These are phyloP conservation scores for Pseudisothecium myosuroides DNA, from an alignment of 225 moss, liverwort and hornwort species.

Conservation along the genomic window DNA sequence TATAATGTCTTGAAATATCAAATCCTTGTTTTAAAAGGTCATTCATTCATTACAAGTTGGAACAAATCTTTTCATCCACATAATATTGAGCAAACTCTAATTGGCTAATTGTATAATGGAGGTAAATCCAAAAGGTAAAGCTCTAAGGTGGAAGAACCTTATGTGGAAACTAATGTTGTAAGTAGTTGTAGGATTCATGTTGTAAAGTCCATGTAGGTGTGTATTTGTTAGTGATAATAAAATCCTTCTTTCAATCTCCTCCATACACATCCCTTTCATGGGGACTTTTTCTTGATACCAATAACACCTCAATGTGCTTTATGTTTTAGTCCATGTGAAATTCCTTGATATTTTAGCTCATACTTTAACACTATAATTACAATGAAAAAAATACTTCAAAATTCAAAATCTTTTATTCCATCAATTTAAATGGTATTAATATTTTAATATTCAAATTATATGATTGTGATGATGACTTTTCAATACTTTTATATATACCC, in stretches of 20 bases:
- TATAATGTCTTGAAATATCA: not conserved
- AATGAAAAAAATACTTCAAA: not conserved
- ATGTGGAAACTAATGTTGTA: accelerated
- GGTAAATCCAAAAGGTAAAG: accelerated
- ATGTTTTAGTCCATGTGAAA: not conserved
- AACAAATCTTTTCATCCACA: not conserved
- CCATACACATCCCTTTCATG: accelerated
- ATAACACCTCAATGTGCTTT: not conserved
- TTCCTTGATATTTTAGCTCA: not conserved
- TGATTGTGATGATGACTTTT: not conserved
- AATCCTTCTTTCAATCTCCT: no score
- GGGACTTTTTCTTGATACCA: no score
- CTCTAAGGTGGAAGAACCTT: accelerated
- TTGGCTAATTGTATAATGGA: not conserved
- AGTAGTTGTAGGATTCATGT: not conserved
- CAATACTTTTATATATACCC: accelerated
- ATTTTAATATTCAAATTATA: no score
- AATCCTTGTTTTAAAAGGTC: accelerated
- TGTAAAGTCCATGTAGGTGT: no score
- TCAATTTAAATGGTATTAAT: not conserved
- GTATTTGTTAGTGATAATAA: no score
- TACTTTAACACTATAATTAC: not conserved
- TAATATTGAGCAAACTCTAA: not conserved
- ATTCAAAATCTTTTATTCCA: not conserved
- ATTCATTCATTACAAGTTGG: not conserved